Evolutionary conservation across 1,139 yeast genomes (phyloP), one percentile per base, ranked within the genome.

Genomic region (Pichia sp.): DNA sequence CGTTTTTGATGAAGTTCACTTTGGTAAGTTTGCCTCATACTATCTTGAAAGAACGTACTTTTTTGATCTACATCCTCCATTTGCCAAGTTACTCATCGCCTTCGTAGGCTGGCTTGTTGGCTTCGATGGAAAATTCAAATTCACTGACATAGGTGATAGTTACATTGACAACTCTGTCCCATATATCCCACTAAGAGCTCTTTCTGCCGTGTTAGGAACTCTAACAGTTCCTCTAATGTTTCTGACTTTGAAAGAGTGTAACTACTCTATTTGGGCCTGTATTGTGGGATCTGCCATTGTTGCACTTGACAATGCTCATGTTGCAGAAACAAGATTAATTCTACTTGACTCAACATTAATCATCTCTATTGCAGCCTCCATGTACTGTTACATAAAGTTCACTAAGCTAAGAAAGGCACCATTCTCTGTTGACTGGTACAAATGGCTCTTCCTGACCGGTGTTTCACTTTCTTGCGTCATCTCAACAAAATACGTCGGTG

Each of bases 1-100:
- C 54, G 99, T 95, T 30, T 95, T 95, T 66, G 99, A 95, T 73
- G 99, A 95, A 70, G 99, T 93, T 36, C 99, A 93, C 71, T 93
- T 93, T 67, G 99, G 99, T 47, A 90, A 90, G 68, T 90, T 92
- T 72, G 97, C 97, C 30, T 85, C 96, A 16, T 90, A 88, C 68
- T 89, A 89, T 69, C 72, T 89, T 58, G 86, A 88, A 68, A 75
- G 95, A 57, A 84, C 93, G 0, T 89, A 88, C 71, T 95, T 90
- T 70, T 93, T 95, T 69, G 99, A 95, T 71, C 81, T 95, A 57
- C 99, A 95, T 71, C 99, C 99, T 43, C 99, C 99, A 19, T 87
- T 95, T 72, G 99, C 97, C 51, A 95, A 95, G 71, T 76, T 95
- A 71, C 77, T 92, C 62, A 87, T 90, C 72, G 99, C 98, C 0